phyloP scores from a whole-genome alignment of 495 filamentous ascomycete genomes.

The Rusavskia elegans region DNA sequence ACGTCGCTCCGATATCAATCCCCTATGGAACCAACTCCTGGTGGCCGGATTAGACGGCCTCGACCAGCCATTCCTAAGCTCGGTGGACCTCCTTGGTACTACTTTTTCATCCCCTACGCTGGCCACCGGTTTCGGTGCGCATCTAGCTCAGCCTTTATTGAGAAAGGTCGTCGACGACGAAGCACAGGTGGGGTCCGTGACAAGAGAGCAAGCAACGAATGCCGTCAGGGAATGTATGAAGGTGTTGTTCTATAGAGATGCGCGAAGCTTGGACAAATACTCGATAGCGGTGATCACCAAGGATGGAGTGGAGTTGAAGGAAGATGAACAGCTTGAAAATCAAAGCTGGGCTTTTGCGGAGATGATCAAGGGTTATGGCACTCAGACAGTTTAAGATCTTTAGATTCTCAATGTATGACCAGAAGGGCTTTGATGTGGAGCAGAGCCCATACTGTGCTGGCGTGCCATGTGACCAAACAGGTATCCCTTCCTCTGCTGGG shows the following conservation, averaged over 20 bases:
- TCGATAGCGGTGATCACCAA: slow-evolving; percentile 78
- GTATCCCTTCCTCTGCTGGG: too few relatives aligned
- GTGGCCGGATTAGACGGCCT: slow-evolving; percentile 75
- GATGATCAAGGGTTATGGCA: slow-evolving; percentile 60
- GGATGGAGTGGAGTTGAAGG: slow-evolving; percentile 67
- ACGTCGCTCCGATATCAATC: slow-evolving; percentile 88
- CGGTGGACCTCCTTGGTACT: slow-evolving; percentile 82
- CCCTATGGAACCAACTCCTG: slow-evolving; percentile 88
- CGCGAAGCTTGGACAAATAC: slow-evolving; percentile 79
- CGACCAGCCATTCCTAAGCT: slow-evolving; percentile 71
- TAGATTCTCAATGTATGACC: background rate
- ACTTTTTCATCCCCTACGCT: slow-evolving; percentile 75
- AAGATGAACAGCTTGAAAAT: slow-evolving; percentile 57
- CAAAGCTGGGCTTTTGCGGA: slow-evolving; percentile 98
- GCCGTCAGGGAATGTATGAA: slow-evolving; percentile 89
- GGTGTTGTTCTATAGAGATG: slow-evolving; percentile 94
- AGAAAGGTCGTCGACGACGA: slow-evolving; percentile 71
- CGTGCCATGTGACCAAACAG: too few relatives aligned
- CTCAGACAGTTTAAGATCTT: slow-evolving; percentile 37
- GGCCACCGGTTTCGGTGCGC: slow-evolving; percentile 85
- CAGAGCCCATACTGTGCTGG: too few relatives aligned
- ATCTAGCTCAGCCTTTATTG: slow-evolving; percentile 84
- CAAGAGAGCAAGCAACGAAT: slow-evolving; percentile 61
- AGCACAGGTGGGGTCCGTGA: slow-evolving; percentile 46
- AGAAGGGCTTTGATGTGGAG: background rate